These are phyloP conservation scores for Penicillium polonicum DNA, from an alignment of 2,329 filamentous ascomycete species.

Conservation along the genomic window DNA sequence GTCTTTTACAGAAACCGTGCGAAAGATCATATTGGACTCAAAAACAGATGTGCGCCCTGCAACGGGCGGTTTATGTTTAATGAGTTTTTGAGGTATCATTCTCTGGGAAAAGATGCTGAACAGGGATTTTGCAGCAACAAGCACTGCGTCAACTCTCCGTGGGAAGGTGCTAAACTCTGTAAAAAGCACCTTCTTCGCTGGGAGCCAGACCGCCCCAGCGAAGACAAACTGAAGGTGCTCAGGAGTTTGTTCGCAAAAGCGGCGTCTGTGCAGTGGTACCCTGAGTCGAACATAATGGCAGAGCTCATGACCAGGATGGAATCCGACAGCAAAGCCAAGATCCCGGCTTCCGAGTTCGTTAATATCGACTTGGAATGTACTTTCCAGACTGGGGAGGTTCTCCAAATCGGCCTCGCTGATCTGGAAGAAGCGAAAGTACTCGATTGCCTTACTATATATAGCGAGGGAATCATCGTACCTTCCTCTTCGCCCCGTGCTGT, in stretches of 20 bases:
- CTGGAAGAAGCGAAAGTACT: too few species aligned
- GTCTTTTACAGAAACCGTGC: rapidly evolving
- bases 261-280: background rate
- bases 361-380: too few species aligned
- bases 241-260: background rate
- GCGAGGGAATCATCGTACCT: too few species aligned
- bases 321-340: too few species aligned
- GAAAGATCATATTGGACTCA: background rate
- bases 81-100: background rate
- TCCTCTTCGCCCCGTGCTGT: too few species aligned
- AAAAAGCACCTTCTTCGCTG: too few species aligned
- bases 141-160: background rate
- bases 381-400: too few species aligned
- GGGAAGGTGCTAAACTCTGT: background rate
- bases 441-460: too few species aligned
- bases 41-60: rapidly evolving
- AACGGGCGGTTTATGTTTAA: background rate
- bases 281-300: background rate
- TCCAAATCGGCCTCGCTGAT: too few species aligned
- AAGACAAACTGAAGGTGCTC: too few species aligned
- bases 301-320: background rate
- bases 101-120: background rate
- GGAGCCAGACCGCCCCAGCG: too few species aligned
- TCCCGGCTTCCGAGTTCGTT: too few species aligned
- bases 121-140: background rate